Evolutionary conservation across 306 rosid genomes (phyloP), one percentile per base, ranked within the genome.

Genomic region (Benincasa hispida): DNA sequence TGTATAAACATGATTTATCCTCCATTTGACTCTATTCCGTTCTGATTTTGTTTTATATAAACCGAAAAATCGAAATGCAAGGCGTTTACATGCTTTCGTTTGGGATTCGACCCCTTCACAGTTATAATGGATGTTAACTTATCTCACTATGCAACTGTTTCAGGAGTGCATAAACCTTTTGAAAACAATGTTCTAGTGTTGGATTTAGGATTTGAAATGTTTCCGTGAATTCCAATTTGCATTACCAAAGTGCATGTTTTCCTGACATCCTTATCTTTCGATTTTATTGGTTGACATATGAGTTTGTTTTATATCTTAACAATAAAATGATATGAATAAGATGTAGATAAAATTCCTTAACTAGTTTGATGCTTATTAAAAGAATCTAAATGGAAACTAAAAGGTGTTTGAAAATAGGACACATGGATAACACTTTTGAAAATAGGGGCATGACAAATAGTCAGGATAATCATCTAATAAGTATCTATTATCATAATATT

Each of bases 61-160:
- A n/a, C n/a, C n/a, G n/a, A n/a, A n/a, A n/a, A n/a, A n/a, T n/a
- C n/a, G n/a, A n/a, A n/a, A n/a, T n/a, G n/a, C n/a, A n/a, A n/a
- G n/a, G n/a, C n/a, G n/a, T n/a, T n/a, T n/a, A n/a, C n/a, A n/a
- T n/a, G n/a, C n/a, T n/a, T n/a, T n/a, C n/a, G n/a, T n/a, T n/a
- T n/a, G n/a, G n/a, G n/a, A n/a, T n/a, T n/a, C n/a, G n/a, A n/a
- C n/a, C n/a, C n/a, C n/a, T n/a, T n/a, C n/a, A n/a, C n/a, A n/a
- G 93, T 91, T 65, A 94, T 94, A 83, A 90, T 91, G 97, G 97
- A 94, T 84, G 98, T 95, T 60, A 95, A 94, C 87, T 87, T 94
- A 65, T 90, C 98, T 5, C 97, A 94, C 74, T 97, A 90, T 80
- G 98, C 89, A 83, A 87, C 93, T 82, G 30, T 72, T 42, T 39